phyloP scores from a whole-genome alignment of 176 grass and related monocot species.

The Oryza coarctata region DNA sequence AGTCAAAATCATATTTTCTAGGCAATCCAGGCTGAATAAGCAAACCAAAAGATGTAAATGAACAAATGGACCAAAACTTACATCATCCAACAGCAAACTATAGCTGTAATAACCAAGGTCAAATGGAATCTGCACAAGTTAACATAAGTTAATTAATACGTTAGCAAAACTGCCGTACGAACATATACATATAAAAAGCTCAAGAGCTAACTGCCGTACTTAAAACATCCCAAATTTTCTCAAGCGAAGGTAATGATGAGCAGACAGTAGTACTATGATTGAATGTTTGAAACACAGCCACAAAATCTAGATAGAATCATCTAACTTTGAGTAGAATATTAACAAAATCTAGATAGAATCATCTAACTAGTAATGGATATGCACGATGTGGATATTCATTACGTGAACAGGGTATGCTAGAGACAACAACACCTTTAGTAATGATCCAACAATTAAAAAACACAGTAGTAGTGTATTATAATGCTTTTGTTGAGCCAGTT shows the following conservation, averaged over 20 bases:
- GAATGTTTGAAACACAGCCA: neutral
- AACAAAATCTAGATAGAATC: neutral
- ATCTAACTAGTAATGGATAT: neutral
- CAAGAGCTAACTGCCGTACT: neutral
- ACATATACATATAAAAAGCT: neutral
- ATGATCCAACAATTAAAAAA: neutral
- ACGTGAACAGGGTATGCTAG: neutral
- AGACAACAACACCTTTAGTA: neutral
- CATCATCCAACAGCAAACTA: slow-evolving; percentile 85
- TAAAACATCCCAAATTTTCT: neutral
- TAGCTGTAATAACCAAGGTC: slow-evolving; percentile 66
- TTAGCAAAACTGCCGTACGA: neutral
- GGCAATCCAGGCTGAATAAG: neutral
- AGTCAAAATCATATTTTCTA: neutral
- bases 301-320: neutral
- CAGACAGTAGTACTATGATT: neutral
- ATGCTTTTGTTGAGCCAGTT: neutral
- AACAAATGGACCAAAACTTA: slow-evolving; percentile 38
- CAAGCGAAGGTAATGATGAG: neutral
- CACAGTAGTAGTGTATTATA: no score
- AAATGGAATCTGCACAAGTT: slow-evolving; percentile 66
- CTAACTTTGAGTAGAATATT: neutral
- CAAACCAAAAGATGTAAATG: slow-evolving; percentile 7
- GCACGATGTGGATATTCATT: neutral
- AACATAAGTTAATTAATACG: slow-evolving; percentile 1